A percentile compares a stretch with the other conserved stretches of the same genome.
These are phyloP conservation scores for Fusarium sp. DNA, from an alignment of 2,329 filamentous ascomycete genomes.

Conservation along the genomic window DNA sequence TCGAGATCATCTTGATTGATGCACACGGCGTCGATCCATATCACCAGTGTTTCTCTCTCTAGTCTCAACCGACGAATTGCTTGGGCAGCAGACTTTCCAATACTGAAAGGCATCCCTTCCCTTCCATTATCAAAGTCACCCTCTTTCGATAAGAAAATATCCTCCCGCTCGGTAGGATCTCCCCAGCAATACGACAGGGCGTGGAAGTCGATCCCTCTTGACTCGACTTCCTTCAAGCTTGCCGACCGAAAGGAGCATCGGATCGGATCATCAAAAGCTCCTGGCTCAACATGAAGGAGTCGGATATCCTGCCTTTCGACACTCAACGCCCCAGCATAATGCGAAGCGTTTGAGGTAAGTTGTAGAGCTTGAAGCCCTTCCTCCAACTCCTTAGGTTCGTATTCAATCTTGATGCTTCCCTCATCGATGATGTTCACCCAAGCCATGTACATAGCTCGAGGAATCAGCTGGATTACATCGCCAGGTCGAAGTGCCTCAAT, in stretches of 20 bases:
- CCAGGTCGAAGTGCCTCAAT: conserved; percentile 19
- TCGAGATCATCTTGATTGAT: conserved; percentile 34
- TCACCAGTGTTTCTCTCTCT: background rate
- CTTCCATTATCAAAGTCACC: fast-evolving
- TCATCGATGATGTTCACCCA: conserved; percentile 32
- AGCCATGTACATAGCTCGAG: conserved; percentile 25
- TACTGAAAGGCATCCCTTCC: background rate
- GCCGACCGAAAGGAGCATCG: background rate
- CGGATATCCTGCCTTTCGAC: conserved; percentile 8
- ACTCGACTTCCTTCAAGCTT: background rate
- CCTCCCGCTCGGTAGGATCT: background rate
- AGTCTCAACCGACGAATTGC: conserved; percentile 4
- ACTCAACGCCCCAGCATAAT: background rate
- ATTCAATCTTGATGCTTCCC: conserved; percentile 22
- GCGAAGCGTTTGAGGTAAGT: background rate
- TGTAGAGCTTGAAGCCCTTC: background rate
- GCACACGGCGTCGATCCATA: conserved; percentile 38
- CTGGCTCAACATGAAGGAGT: conserved; percentile 12
- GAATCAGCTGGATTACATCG: conserved; percentile 23
- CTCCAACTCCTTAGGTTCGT: background rate
- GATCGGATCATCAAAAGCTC: conserved; percentile 14
- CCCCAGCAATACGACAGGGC: conserved; percentile 33
- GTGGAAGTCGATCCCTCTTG: background rate
- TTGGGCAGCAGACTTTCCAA: conserved; percentile 14
- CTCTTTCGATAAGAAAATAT: background rate